Percentiles rank a stretch among this genome's conserved stretches.
phyloP scores from a whole-genome alignment of 257 asterid genomes.

The Striga asiatica region DNA sequence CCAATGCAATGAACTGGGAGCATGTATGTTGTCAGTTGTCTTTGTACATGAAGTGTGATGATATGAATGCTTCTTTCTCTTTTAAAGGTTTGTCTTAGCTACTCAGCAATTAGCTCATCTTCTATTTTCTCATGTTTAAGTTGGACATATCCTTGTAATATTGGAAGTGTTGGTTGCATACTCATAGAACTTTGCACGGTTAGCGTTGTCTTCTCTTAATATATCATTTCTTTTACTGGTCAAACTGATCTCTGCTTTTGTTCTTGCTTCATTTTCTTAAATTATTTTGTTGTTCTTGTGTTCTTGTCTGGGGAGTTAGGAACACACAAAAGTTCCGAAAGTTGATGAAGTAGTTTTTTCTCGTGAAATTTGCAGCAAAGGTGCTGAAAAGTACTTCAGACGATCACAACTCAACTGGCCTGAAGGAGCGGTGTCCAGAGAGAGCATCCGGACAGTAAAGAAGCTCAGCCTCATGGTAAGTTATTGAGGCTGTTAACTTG shows the following conservation, averaged over 20 bases:
- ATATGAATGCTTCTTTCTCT: neutral
- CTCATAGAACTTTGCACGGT: conserved; percentile 49
- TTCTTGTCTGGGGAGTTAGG: too few species aligned
- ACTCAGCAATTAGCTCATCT: neutral
- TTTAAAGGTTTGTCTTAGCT: neutral
- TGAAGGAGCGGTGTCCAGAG: conserved; percentile 52
- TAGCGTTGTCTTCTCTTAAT: conserved; percentile 17
- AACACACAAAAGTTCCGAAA: neutral
- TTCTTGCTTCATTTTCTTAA: too few species aligned
- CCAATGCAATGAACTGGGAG: too few species aligned
- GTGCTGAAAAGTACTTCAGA: conserved; percentile 37
- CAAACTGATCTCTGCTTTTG: too few species aligned
- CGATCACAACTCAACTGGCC: conserved; percentile 42
- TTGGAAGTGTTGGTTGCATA: conserved; percentile 50
- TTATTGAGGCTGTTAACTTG: too few species aligned
- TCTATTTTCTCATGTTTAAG: conserved; percentile 36
- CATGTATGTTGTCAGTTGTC: neutral
- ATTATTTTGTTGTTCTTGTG: too few species aligned
- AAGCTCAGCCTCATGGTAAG: conserved; percentile 36
- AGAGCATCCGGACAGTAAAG: conserved; percentile 43
- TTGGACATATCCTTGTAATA: conserved; percentile 47
- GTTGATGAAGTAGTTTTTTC: too few species aligned
- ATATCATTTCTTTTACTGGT: too few species aligned
- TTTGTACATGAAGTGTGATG: neutral
- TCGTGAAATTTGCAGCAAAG: conserved; percentile 25